Evolutionary conservation across 768 basidiomycete genomes (phyloP).

Genomic region (Lentinula sp.): DNA sequence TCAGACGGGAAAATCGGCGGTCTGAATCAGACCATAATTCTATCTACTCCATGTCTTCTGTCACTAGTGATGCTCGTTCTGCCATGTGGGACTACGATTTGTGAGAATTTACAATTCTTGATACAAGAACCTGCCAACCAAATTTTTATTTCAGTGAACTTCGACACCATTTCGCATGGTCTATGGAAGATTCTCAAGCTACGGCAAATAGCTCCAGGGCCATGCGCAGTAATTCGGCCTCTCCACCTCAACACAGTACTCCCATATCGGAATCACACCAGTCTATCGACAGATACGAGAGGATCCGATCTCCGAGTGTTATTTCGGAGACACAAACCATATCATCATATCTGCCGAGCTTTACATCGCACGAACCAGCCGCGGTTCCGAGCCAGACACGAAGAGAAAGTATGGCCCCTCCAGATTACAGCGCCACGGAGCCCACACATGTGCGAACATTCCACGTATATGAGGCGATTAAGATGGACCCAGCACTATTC

Average conservation of each 20-base stretch:
- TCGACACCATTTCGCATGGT: slow-evolving; percentile 7
- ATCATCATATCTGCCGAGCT: background rate
- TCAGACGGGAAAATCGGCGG: background rate
- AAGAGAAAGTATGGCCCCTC: slow-evolving; percentile 12
- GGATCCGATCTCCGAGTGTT: background rate
- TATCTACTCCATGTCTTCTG: slow-evolving; percentile 6
- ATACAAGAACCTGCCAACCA: background rate
- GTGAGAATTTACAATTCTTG: slow-evolving; percentile 2
- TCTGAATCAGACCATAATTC: background rate
- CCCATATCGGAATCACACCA: background rate
- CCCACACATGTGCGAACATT: slow-evolving; percentile 20
- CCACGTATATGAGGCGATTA: slow-evolving; percentile 19
- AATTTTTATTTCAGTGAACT: slow-evolving; percentile 3
- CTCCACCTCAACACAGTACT: background rate
- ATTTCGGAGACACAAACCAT: background rate
- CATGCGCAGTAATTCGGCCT: background rate
- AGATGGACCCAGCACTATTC: slow-evolving; percentile 12
- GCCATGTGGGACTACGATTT: slow-evolving; percentile 17
- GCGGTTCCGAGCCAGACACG: background rate
- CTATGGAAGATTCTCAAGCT: background rate
- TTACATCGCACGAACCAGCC: background rate
- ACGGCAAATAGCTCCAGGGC: background rate
- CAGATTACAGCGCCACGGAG: slow-evolving; percentile 17
- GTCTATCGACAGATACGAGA: background rate
- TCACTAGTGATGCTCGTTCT: slow-evolving; percentile 11